These are phyloP conservation scores for Entomortierella chlamydospora DNA, from an alignment of 192 early-diverging fungal species.

Conservation along the genomic window DNA sequence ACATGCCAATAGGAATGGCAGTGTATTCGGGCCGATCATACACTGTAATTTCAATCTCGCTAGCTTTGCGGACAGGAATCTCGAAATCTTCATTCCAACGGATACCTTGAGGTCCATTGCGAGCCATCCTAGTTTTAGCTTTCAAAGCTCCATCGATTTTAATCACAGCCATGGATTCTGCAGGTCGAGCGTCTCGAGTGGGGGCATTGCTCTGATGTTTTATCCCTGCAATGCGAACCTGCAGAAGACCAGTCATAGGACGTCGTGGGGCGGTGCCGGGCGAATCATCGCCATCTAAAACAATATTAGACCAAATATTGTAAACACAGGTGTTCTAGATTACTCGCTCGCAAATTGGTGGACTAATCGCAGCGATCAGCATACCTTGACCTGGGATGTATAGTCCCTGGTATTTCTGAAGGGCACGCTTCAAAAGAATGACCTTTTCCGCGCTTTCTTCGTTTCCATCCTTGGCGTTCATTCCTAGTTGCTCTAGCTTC, in stretches of 20 bases:
- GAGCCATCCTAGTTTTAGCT: constrained; percentile 76
- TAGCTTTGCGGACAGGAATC: constrained; percentile 87
- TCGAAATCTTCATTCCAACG: constrained; percentile 89
- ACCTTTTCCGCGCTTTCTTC: constrained; percentile 80
- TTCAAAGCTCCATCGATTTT: constrained; percentile 86
- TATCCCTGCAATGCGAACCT: constrained; percentile 72
- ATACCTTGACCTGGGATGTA: constrained; percentile 74
- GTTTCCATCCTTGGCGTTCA: constrained; percentile 61
- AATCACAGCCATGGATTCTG: constrained; percentile 81
- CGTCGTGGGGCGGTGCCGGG: constrained; percentile 70
- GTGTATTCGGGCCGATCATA: constrained; percentile 82
- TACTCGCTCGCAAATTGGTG: not conserved
- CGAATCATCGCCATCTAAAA: constrained; percentile 38
- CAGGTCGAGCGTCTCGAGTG: constrained; percentile 62
- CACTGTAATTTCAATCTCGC: constrained; percentile 93
- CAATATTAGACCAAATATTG: not conserved
- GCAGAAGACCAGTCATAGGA: constrained; percentile 77
- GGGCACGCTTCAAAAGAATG: constrained; percentile 73
- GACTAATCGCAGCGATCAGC: not conserved
- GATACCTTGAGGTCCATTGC: constrained; percentile 62
- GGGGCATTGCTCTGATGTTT: constrained; percentile 68
- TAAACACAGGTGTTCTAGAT: not conserved
- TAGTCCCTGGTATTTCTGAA: constrained; percentile 88
- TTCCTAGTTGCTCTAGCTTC: constrained; percentile 70
- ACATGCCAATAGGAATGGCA: constrained; percentile 79